Base-by-base conservation (phyloP, 305 asterid genomes). In the Nicotiana rustica region DNA sequence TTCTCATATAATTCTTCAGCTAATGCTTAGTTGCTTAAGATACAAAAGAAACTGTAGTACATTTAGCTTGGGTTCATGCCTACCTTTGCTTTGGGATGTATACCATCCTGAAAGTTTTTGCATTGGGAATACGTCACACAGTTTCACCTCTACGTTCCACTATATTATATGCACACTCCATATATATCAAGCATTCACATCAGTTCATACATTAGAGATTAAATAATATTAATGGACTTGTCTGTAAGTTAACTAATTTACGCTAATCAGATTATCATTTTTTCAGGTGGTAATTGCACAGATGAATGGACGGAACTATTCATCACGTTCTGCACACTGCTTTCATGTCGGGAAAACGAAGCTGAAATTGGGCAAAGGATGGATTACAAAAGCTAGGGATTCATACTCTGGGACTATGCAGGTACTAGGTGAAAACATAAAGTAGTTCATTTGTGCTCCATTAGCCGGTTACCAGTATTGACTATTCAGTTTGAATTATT, bases 301-400 rank as follows among this genome's bases (percentile, higher is more conserved):
- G 88, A 94, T 93, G 99, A 95, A 95, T 25, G 97, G 97, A 64
- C 86, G 96, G 80, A 95, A 95, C 82, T 95, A 95, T 84, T 93
- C 99, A 2, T 94, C 98, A 4, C 92, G 90, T 83, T 95, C 99
- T 2, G 80, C 80, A 14, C 99, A 95, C 88, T 67, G 92, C 76
- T 89, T 95, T 78, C 97, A 93, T 62, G 90, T 95, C 29, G 99
- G 98, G 80, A 96, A 94, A 91, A 91, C 90, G 15, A 96, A 90
- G 92, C 91, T 96, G 86, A 96, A 93, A 85, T 97, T 96, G 47
- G 91, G 95, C 75, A 87, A 91, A 89, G 99, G 99, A 86, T 96
- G 99, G 99, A 96, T 96, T 91, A 96, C 99, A 14, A 96, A 96
- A 90, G 97, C 97, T 84, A 90, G 99, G 86, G 99, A 96, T 31